phyloP scores from a whole-genome alignment of 1,284 basidiomycete species.

The Ustilago sp. region DNA sequence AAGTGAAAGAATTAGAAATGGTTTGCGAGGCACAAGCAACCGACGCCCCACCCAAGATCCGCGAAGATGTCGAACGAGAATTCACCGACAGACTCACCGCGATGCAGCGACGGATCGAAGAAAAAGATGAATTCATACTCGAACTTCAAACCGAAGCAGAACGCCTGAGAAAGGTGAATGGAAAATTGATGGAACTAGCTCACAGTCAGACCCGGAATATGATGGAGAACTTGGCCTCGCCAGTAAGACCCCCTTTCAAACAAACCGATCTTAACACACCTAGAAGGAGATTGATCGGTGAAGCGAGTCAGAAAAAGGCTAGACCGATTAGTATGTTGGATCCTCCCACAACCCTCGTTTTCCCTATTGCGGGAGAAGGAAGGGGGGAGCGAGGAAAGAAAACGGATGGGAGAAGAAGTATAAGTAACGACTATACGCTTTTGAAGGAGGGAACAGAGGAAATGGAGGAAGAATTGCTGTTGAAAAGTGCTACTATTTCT shows the following conservation, averaged over 20 bases:
- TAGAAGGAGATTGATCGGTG: not conserved
- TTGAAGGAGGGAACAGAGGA: conserved; percentile 26
- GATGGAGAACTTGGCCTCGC: conserved; percentile 38
- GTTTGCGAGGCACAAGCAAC: conserved; percentile 59
- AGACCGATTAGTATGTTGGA: conserved; percentile 45
- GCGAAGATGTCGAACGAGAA: conserved; percentile 64
- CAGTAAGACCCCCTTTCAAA: conserved; percentile 16
- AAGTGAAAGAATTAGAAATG: conserved; percentile 59
- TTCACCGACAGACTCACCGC: conserved; percentile 22
- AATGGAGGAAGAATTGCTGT: conserved; percentile 36
- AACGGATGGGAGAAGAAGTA: conserved; percentile 4
- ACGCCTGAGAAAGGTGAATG: conserved; percentile 44
- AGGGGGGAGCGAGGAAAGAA: no score
- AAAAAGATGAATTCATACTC: conserved; percentile 54
- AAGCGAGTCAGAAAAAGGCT: conserved; percentile 8
- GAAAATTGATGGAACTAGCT: conserved; percentile 50
- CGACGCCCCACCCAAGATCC: conserved; percentile 57
- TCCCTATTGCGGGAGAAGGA: not conserved
- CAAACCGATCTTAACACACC: conserved; percentile 2
- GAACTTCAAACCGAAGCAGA: conserved; percentile 50
- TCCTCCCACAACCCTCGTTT: not conserved
- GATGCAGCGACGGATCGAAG: conserved; percentile 28
- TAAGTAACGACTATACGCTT: conserved; percentile 48
- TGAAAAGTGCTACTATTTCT: conserved; percentile 17
- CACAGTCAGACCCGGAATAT: conserved; percentile 54